These are phyloP conservation scores for Diophrys appendiculata DNA, from an alignment of 73 alveolate species.

Conservation along the genomic window DNA sequence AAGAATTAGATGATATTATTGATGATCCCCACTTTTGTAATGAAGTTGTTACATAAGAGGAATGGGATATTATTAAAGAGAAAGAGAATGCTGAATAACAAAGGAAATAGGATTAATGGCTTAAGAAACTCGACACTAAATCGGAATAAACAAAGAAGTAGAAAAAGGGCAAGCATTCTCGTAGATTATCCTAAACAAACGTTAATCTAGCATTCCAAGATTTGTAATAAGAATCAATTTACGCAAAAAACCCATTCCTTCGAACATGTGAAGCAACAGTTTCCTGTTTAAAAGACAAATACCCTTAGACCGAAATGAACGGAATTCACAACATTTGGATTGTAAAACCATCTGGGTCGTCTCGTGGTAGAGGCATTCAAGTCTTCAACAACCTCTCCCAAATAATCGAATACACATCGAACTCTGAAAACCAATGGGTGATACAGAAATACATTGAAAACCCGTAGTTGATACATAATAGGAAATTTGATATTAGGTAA, in stretches of 20 bases:
- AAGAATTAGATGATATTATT: conserved; percentile 86
- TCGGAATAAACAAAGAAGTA: not conserved
- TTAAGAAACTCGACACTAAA: not conserved
- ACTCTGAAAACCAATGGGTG: conserved; percentile 90
- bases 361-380: conserved; percentile 97
- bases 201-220: too few species aligned
- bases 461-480: conserved; percentile 89
- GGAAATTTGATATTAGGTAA: conserved; percentile 87
- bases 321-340: conserved; percentile 97
- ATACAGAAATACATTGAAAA: conserved; percentile 98
- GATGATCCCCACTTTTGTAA: conserved; percentile 74
- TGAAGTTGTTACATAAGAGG: conserved; percentile 59
- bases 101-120: not conserved
- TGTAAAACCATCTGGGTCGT: conserved; percentile 96
- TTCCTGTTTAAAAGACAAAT: conserved; percentile 64
- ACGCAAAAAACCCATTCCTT: not conserved
- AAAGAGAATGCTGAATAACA: not conserved
- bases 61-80: conserved; percentile 5
- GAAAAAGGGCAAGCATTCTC: too few species aligned
- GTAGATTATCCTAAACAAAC: too few species aligned
- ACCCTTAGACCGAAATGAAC: conserved; percentile 81
- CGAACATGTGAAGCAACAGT: not conserved
- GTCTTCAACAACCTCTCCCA: conserved; percentile 89
- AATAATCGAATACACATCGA: conserved; percentile 79
- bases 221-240: too few species aligned